These are phyloP conservation scores for Populus euphratica DNA, from an alignment of 345 rosid species.

Conservation along the genomic window DNA sequence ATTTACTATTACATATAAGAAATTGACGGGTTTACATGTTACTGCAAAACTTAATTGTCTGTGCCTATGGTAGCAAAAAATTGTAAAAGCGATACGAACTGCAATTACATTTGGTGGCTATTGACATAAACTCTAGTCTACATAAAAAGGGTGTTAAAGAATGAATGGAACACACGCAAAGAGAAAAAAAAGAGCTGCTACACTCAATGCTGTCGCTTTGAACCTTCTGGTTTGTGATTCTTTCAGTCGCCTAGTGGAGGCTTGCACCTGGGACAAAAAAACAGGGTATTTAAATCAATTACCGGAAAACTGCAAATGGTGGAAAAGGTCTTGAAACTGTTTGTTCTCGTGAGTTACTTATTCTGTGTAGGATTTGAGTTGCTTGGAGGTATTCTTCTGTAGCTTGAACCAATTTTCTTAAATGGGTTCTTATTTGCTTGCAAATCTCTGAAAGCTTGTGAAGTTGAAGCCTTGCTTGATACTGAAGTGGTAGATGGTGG, in stretches of 20 bases:
- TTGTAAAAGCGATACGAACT: constrained; percentile 10
- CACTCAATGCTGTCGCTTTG: constrained; percentile 10
- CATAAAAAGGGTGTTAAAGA: background rate
- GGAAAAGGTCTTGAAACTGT: constrained; percentile 11
- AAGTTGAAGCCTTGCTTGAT: background rate
- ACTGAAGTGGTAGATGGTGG: background rate
- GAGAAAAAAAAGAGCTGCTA: background rate
- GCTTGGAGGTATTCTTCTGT: constrained; percentile 64
- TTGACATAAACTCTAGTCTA: constrained; percentile 7
- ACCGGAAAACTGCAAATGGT: constrained; percentile 10
- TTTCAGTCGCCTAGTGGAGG: constrained; percentile 23
- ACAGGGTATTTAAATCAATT: constrained; percentile 7
- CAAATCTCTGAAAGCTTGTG: constrained; percentile 24
- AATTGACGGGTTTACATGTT: background rate
- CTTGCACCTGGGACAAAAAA: constrained; percentile 31
- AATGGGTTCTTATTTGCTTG: constrained; percentile 1
- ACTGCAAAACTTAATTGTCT: background rate
- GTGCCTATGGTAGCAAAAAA: background rate
- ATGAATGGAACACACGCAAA: background rate
- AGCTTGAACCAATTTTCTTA: constrained; percentile 49
- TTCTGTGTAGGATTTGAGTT: constrained; percentile 70
- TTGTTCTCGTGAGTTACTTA: constrained; percentile 19
- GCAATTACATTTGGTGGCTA: constrained; percentile 5
- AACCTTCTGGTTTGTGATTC: constrained; percentile 24
- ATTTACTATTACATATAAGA: constrained; percentile 11